These are phyloP conservation scores for Trypanosoma platydactyli DNA, from an alignment of 208 protist species.

Conservation along the genomic window DNA sequence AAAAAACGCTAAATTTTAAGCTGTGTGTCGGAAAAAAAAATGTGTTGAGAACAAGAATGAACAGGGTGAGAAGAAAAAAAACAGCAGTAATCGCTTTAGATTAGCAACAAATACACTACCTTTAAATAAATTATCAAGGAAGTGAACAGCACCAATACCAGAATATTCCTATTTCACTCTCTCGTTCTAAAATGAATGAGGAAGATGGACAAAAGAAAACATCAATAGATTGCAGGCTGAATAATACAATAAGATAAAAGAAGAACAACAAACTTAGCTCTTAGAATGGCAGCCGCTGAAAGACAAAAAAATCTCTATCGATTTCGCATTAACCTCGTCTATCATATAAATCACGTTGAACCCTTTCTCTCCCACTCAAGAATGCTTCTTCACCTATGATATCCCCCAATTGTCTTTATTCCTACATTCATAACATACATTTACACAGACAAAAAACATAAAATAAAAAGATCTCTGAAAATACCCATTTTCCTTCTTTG, in stretches of 20 bases:
- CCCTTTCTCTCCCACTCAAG: too few relatives aligned
- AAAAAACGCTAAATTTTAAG: not conserved
- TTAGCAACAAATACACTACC: too few relatives aligned
- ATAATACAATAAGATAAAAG: constrained; percentile 2
- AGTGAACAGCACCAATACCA: too few relatives aligned
- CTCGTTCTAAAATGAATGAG: not conserved
- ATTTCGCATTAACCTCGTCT: too few relatives aligned
- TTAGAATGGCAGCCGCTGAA: too few relatives aligned
- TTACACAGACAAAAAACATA: constrained; percentile 11
- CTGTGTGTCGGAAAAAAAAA: too few relatives aligned
- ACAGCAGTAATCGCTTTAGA: not conserved
- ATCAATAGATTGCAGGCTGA: constrained; percentile 3
- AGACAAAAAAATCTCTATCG: too few relatives aligned
- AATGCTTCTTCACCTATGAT: too few relatives aligned
- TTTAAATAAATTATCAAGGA: too few relatives aligned
- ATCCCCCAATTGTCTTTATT: too few relatives aligned
- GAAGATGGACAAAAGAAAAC: not conserved
- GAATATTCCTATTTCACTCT: not conserved
- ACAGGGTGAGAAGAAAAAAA: constrained; percentile 1
- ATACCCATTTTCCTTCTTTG: not conserved
- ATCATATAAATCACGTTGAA: too few relatives aligned
- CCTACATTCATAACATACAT: not conserved
- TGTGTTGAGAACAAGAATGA: constrained; percentile 14
- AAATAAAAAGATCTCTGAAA: not conserved
- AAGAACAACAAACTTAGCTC: too few relatives aligned